Evolutionary conservation across 148 eudicot species (phyloP).

Genomic region (Diospyros lotus): DNA sequence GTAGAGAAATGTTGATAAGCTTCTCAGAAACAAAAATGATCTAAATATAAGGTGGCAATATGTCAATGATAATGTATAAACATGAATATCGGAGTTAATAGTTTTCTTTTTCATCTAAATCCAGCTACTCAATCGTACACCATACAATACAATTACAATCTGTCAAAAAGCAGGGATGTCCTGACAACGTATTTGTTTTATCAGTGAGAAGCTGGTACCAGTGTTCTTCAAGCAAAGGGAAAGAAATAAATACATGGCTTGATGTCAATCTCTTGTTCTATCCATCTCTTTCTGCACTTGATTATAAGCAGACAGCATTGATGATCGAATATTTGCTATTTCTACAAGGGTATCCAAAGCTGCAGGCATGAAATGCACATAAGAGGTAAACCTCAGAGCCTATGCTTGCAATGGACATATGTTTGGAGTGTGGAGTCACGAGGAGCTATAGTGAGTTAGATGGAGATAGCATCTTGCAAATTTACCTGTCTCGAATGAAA

Average conservation of each 20-base stretch:
- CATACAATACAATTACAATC: too few species aligned
- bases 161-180: too few species aligned
- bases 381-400: not conserved
- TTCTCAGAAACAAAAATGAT: too few species aligned
- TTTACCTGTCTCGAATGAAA: conserved; percentile 85
- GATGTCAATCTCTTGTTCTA: conserved; percentile 17
- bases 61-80: too few species aligned
- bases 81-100: too few species aligned
- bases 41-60: too few species aligned
- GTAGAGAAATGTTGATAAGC: too few species aligned
- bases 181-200: too few species aligned
- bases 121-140: too few species aligned
- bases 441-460: not conserved
- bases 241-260: conserved; percentile 6
- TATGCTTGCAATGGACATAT: not conserved
- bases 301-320: conserved; percentile 53
- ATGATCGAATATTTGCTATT: conserved; percentile 70
- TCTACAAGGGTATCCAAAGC: conserved; percentile 73
- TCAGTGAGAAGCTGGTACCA: too few species aligned
- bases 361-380: conserved; percentile 25
- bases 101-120: too few species aligned
- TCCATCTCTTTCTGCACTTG: conserved; percentile 33
- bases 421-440: not conserved
- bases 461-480: not conserved
- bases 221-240: too few species aligned